These are phyloP conservation scores for Stylosanthes scabra DNA, from an alignment of 331 rosid species.

Conservation along the genomic window DNA sequence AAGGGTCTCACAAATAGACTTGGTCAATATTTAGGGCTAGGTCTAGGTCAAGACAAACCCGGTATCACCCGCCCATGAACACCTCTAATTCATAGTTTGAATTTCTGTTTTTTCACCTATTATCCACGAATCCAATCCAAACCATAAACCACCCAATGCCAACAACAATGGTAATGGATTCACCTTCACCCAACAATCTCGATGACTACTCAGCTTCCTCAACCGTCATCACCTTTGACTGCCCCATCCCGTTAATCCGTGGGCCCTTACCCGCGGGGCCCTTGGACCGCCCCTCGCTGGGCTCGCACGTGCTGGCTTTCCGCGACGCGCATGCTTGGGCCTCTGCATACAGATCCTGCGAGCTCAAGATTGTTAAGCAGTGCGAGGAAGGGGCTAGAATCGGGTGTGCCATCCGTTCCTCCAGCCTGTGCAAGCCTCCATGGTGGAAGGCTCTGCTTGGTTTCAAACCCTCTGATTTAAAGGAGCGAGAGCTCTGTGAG, in stretches of 20 bases:
- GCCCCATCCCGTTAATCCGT: conserved; percentile 42
- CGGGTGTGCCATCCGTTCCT: conserved; percentile 75
- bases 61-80: too few relatives aligned
- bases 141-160: conserved; percentile 19
- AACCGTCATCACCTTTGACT: conserved; percentile 59
- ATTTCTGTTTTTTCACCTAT: not conserved
- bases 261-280: conserved; percentile 44
- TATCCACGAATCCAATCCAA: not conserved
- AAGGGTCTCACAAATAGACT: too few relatives aligned
- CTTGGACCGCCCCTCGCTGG: conserved; percentile 32
- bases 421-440: conserved; percentile 67
- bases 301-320: conserved; percentile 69
- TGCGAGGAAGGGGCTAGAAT: conserved; percentile 76
- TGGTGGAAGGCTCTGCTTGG: conserved; percentile 70
- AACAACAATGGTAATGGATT: conserved; percentile 50
- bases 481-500: conserved; percentile 70
- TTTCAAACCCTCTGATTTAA: conserved; percentile 46
- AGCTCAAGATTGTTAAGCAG: conserved; percentile 61
- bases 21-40: too few relatives aligned
- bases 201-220: conserved; percentile 65
- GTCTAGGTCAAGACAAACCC: too few relatives aligned
- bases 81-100: not conserved
- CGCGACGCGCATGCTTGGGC: conserved; percentile 67
- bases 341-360: conserved; percentile 53
- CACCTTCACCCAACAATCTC: conserved; percentile 34